Evolutionary conservation across 139 green algal genomes (phyloP), one percentile per base, ranked within the genome.

Genomic region (Coelastrella sp.): DNA sequence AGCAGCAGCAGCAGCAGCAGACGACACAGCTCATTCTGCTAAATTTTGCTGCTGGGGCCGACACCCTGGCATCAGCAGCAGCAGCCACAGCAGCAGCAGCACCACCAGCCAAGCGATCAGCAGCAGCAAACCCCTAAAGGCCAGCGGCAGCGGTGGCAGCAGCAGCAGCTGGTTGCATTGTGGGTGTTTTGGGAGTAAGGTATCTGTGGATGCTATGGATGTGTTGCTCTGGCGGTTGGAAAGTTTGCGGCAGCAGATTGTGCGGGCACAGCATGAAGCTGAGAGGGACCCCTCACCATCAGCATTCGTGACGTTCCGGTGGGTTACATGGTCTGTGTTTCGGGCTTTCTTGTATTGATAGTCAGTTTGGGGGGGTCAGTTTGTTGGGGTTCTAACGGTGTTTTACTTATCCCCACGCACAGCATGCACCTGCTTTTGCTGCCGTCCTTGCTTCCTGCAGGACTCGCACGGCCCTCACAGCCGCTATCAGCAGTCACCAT

Each of bases 301-400:
- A 19, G 94, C 94, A 3, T 95, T 96, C 80, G 92, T 95, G 0
- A 96, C 94, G 3, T 96, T 96, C 91, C 91, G 89, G 87, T 92
- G 17, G 16, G 85, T 76, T 5, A 13, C 61, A 68, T 68, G 61
- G 11, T 10, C 61, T 68, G 61, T 10, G 8, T 68, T 2, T 13
- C 61, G 61, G 2, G 61, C 11, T 10, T 68, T 7, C 7, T 3
- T 76, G 17, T 17, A 76, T 3, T 71, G 2, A n/a, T n/a, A 71
- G 61, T 71, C 61, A 71, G 32, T 71, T 10, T 71, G 61, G 8
- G 0, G 8, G 61, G 61, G 11, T 71, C 61, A 71, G 8, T 71
- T 13, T 71, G 11, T 13, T 13, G 11, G 10, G 11, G 10, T 71
- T 71, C 61, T 47, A 47, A 47, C 32, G 32, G 11, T 13, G 61